Base-by-base conservation (phyloP, 2,329 filamentous ascomycete genomes). In the Dothiorella sarmentorum region DNA sequence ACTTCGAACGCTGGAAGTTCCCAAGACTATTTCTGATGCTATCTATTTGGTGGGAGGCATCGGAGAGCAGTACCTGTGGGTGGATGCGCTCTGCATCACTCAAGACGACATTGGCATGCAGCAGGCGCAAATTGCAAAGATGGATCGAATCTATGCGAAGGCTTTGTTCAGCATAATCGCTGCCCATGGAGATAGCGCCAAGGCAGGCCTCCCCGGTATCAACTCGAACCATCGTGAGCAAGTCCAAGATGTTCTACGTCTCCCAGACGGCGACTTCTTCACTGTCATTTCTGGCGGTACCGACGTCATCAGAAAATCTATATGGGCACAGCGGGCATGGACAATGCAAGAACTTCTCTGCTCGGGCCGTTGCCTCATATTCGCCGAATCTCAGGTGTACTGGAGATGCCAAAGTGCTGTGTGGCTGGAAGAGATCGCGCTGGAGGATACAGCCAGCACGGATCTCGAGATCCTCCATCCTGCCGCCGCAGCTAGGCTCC, bases 21-120 rank as follows among this genome's bases (percentile, higher is more conserved):
- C 63, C 0, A 49, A 33, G 11, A 58, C 52, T 0, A 59, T 64
- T 11, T 18, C 2, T 1, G 60, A 64, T 10, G 35, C 62, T 1
- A 60, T 64, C 1, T 33, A 58, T 7, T 40, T 64, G 2, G 27
- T 52, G 6, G 7, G 26, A 3, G 7, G n/a, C 0, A 13, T 62
- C 2, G 60, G 61, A 2, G 57, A 60, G 42, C 33, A 60, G 31
- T 56, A 59, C 18, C 40, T 65, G 1, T 65, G 63, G 63, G 57
- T 63, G 29, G 63, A 65, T 24, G 57, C 62, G 3, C 52, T 65
- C 9, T 65, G 63, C 47, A 65, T 58, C 33, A 11, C 38, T 4
- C 56, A 58, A n/a, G 56, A 58, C 33, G 56, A 58, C 20, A 44
- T 56, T 7, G 53, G n/a, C 44, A 31, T 20, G 20, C 18, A 51